A percentile compares a stretch with the other conserved stretches of the same genome.
These are phyloP conservation scores for Teunomyces gatunensis DNA, from an alignment of 805 yeast genomes.

Conservation along the genomic window DNA sequence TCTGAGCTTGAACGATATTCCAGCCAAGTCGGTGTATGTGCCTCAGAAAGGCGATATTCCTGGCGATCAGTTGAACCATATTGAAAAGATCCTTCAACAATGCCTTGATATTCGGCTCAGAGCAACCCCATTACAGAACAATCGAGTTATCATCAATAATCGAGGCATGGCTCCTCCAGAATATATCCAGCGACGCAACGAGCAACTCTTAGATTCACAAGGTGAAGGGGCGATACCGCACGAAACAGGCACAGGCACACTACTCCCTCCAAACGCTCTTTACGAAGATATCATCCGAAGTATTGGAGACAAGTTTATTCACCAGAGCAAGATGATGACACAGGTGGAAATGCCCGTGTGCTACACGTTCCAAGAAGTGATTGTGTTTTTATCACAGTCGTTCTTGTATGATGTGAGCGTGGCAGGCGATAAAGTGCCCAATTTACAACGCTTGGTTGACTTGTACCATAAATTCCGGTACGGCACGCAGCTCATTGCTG, in stretches of 20 bases:
- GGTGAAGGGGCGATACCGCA: constrained; percentile 16
- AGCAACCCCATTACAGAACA: constrained; percentile 37
- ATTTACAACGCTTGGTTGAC: constrained; percentile 27
- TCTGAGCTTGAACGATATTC: constrained; percentile 68
- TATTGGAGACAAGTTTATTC: constrained; percentile 56
- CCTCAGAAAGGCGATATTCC: constrained; percentile 60
- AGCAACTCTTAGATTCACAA: constrained; percentile 6
- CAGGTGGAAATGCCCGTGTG: constrained; percentile 19
- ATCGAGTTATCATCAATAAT: constrained; percentile 29
- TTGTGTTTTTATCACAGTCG: constrained; percentile 28
- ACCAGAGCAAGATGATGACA: constrained; percentile 39
- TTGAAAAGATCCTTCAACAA: constrained; percentile 22
- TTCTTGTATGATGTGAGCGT: constrained; percentile 1
- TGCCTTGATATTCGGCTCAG: constrained; percentile 30
- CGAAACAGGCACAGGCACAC: constrained; percentile 17
- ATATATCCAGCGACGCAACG: constrained; percentile 35
- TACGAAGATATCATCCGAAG: constrained; percentile 60
- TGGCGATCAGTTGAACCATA: constrained; percentile 18
- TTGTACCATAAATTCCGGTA: constrained; percentile 69
- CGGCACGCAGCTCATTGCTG: constrained; percentile 58
- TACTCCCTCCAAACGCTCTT: constrained; percentile 27
- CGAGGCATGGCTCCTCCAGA: constrained; percentile 43
- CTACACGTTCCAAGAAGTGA: constrained; percentile 41
- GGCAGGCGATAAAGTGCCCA: constrained; percentile 6
- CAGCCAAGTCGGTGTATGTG: constrained; percentile 58